These are phyloP conservation scores for Phytophthora idaei DNA, from an alignment of 352 stramenopile genomes.

Conservation along the genomic window DNA sequence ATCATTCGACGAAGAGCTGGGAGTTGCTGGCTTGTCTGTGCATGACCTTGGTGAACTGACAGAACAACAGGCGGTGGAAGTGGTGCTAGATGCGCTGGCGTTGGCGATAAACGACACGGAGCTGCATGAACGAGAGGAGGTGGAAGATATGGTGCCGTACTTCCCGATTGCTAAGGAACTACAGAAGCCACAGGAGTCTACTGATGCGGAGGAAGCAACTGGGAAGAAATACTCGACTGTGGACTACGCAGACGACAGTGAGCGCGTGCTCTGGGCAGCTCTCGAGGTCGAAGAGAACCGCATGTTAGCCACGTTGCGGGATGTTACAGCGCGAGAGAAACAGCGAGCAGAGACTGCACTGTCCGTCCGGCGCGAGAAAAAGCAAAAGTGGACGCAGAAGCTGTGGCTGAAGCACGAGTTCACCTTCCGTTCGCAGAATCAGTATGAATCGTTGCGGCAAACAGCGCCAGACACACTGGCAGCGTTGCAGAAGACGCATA, in stretches of 20 bases:
- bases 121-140: slow-evolving; percentile 74
- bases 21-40: slow-evolving; percentile 51
- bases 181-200: slow-evolving; percentile 19
- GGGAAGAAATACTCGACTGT: slow-evolving; percentile 27
- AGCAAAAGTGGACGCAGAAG: slow-evolving; percentile 55
- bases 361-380: slow-evolving; percentile 25
- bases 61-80: slow-evolving; percentile 60
- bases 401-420: slow-evolving; percentile 74
- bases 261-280: slow-evolving; percentile 70
- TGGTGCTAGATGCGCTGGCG: slow-evolving; percentile 62
- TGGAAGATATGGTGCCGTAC: slow-evolving; percentile 66
- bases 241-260: slow-evolving; percentile 48
- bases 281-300: slow-evolving; percentile 85
- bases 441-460: slow-evolving; percentile 42
- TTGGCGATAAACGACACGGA: slow-evolving; percentile 73
- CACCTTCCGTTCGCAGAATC: slow-evolving; percentile 72
- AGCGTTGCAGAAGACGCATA: slow-evolving; percentile 34
- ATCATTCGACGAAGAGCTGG: slow-evolving; percentile 71
- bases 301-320: slow-evolving; percentile 65
- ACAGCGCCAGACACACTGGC: slow-evolving; percentile 37
- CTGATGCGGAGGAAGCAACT: slow-evolving; percentile 18
- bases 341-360: slow-evolving; percentile 35
- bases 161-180: slow-evolving; percentile 73
- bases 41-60: slow-evolving; percentile 61
- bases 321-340: slow-evolving; percentile 48